phyloP scores from a whole-genome alignment of 2,329 filamentous ascomycete genomes.

The Lizonia empirigonia region DNA sequence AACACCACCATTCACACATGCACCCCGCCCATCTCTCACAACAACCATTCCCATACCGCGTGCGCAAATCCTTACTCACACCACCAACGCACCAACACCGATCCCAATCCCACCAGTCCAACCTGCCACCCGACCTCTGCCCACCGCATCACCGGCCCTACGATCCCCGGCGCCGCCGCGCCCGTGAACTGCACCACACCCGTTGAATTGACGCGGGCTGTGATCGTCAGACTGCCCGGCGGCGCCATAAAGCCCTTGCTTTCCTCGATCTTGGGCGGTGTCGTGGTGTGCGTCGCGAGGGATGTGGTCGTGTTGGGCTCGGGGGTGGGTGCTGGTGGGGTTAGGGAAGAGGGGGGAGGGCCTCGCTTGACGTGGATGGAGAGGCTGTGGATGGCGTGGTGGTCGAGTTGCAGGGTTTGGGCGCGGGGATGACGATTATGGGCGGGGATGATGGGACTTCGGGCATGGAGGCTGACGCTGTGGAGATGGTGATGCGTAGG shows the following conservation, averaged over 20 bases:
- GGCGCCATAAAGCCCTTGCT: slow-evolving; percentile 10
- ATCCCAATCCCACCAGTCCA: background rate
- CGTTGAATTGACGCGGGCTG: background rate
- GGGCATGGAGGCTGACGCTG: background rate
- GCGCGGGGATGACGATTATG: background rate
- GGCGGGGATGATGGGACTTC: background rate
- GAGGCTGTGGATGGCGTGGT: background rate
- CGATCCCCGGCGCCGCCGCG: background rate
- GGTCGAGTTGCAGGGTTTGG: background rate
- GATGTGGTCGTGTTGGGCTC: background rate
- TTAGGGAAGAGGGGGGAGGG: background rate
- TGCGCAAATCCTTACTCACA: too few species aligned
- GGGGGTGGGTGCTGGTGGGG: background rate
- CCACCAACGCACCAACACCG: background rate
- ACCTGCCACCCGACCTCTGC: background rate
- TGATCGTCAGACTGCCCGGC: background rate
- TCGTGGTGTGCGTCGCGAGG: background rate
- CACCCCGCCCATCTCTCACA: too few species aligned
- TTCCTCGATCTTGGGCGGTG: background rate
- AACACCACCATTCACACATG: too few species aligned
- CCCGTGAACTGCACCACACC: background rate
- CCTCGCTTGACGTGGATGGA: background rate
- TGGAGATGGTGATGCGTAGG: slow-evolving; percentile 12
- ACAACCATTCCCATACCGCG: too few species aligned
- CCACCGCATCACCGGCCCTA: too few species aligned